Evolutionary conservation across 2,329 filamentous ascomycete genomes (phyloP).

Genomic region (Penicillium thymicola): DNA sequence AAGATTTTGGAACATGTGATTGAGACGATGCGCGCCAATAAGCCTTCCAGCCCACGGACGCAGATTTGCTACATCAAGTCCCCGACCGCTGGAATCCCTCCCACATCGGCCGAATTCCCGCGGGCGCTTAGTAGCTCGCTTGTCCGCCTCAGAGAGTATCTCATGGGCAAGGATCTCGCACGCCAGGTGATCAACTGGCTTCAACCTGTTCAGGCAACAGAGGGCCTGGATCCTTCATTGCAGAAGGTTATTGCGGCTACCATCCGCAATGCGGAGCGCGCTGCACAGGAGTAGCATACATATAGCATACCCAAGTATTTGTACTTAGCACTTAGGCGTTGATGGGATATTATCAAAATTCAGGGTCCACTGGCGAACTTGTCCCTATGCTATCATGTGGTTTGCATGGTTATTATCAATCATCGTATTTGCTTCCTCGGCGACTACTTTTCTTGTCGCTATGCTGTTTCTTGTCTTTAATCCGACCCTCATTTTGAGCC

Average conservation of each 20-base stretch:
- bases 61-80: slow-evolving; percentile 69
- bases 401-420: slow-evolving; percentile 25
- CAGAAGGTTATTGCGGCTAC: slow-evolving; percentile 50
- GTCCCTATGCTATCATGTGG: neutral
- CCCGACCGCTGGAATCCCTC: slow-evolving; percentile 64
- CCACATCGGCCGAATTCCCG: slow-evolving; percentile 68
- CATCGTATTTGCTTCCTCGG: slow-evolving; percentile 40
- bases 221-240: slow-evolving; percentile 53
- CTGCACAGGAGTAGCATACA: slow-evolving; percentile 22
- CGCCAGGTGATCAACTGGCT: slow-evolving; percentile 50
- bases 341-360: slow-evolving; percentile 20
- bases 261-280: slow-evolving; percentile 34
- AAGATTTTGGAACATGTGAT: slow-evolving; percentile 73
- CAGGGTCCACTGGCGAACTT: slow-evolving; percentile 12
- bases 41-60: slow-evolving; percentile 60
- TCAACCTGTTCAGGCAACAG: slow-evolving; percentile 43
- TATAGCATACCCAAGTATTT: slow-evolving; percentile 8
- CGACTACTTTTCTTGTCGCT: slow-evolving; percentile 61
- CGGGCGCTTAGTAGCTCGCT: slow-evolving; percentile 65
- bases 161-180: slow-evolving; percentile 42
- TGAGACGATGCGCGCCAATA: slow-evolving; percentile 55
- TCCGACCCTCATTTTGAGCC: slow-evolving; percentile 55
- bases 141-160: slow-evolving; percentile 55
- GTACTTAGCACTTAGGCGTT: slow-evolving; percentile 26
- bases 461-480: slow-evolving; percentile 58